phyloP scores from a whole-genome alignment of 345 rosid genomes.

The Nasturtium officinale region DNA sequence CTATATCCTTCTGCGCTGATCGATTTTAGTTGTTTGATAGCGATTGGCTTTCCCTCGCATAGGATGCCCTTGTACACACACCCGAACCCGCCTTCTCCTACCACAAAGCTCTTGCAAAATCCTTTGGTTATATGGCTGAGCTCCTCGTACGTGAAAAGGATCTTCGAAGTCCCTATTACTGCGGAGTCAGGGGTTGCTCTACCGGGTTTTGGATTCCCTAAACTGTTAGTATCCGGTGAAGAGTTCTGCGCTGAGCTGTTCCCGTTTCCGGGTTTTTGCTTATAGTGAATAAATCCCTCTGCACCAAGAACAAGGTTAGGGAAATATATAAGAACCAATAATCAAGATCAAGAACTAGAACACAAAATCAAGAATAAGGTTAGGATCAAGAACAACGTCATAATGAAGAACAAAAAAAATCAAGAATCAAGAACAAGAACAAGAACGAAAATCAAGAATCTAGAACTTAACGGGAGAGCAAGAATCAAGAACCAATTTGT shows the following conservation, averaged over 20 bases:
- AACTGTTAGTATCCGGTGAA: slow-evolving; percentile 42
- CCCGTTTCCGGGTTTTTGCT: slow-evolving; percentile 38
- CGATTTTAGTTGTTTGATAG: slow-evolving; percentile 68
- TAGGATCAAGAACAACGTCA: too few relatives aligned
- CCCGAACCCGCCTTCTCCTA: slow-evolving; percentile 49
- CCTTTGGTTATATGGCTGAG: slow-evolving; percentile 56
- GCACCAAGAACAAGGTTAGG: slow-evolving; percentile 29
- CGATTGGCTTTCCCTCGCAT: slow-evolving; percentile 54
- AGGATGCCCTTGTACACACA: slow-evolving; percentile 43
- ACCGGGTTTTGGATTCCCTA: slow-evolving; percentile 43
- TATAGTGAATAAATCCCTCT: slow-evolving; percentile 43
- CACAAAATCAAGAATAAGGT: background rate
- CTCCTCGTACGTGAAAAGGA: slow-evolving; percentile 55
- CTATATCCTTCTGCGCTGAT: slow-evolving; percentile 41
- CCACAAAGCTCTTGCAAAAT: slow-evolving; percentile 27
- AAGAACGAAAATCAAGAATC: background rate
- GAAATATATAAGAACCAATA: background rate
- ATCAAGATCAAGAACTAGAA: background rate
- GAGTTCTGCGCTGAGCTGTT: slow-evolving; percentile 47
- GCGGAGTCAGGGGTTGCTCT: slow-evolving; percentile 46
- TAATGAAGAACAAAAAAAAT: too few relatives aligned
- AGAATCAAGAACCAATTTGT: slow-evolving; percentile 9
- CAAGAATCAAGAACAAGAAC: background rate
- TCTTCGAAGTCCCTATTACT: slow-evolving; percentile 48
- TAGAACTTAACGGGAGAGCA: background rate